phyloP scores from a whole-genome alignment of 1,139 yeast species.

The Yamadazyma atmosphaerica region DNA sequence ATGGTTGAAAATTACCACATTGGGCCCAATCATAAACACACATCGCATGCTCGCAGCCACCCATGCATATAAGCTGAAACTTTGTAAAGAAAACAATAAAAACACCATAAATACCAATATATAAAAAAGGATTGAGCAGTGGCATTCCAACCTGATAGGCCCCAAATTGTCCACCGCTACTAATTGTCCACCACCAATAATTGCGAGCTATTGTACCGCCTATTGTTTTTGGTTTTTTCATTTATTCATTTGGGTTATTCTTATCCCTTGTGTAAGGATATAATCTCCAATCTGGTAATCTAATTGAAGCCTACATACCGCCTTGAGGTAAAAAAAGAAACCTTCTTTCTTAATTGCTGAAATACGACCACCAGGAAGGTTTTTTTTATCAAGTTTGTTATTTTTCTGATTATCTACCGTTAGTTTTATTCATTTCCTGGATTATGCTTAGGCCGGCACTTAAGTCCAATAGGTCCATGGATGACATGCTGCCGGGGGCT shows the following conservation, averaged over 20 bases:
- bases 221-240: not conserved
- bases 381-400: not conserved
- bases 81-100: too few species aligned
- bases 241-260: not conserved
- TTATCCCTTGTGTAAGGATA: not conserved
- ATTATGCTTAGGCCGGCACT: not conserved
- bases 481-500: not conserved
- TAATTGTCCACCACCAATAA: too few species aligned
- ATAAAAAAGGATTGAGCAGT: too few species aligned
- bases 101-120: too few species aligned
- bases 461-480: not conserved
- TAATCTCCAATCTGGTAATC: not conserved
- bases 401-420: not conserved
- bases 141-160: too few species aligned
- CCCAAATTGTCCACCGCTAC: too few species aligned
- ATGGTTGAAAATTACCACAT: constrained; percentile 1
- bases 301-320: constrained; percentile 2
- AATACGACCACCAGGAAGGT: not conserved
- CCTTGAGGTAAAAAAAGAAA: constrained; percentile 1
- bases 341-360: too few species aligned
- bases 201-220: not conserved
- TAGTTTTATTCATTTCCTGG: not conserved
- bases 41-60: not conserved
- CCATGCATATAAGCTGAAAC: not conserved
- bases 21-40: not conserved